These are phyloP conservation scores for Amphibolis antarctica DNA, from an alignment of 106 monocot genomes.

Conservation along the genomic window DNA sequence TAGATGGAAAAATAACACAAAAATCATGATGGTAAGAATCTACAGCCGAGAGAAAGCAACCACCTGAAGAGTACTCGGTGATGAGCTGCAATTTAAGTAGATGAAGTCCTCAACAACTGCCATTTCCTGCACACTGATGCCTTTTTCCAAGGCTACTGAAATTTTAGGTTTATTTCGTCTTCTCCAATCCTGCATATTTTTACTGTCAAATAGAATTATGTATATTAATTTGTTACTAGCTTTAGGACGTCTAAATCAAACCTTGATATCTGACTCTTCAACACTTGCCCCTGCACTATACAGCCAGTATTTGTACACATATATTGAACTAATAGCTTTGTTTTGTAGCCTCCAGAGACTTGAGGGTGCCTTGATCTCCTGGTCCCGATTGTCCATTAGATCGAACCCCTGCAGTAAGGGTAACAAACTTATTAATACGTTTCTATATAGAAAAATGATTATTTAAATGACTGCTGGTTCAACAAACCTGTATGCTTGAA, in stretches of 20 bases:
- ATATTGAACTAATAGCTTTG: slow-evolving; percentile 45
- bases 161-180: slow-evolving; percentile 32
- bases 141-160: slow-evolving; percentile 33
- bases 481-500: slow-evolving; percentile 78
- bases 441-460: not conserved
- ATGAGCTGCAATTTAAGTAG: slow-evolving; percentile 60
- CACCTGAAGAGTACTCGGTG: slow-evolving; percentile 75
- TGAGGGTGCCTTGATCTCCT: slow-evolving; percentile 49
- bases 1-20: not conserved
- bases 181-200: slow-evolving; percentile 57
- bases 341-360: slow-evolving; percentile 56
- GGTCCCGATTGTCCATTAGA: slow-evolving; percentile 27
- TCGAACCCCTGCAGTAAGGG: slow-evolving; percentile 57
- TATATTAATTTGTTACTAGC: not conserved
- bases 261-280: slow-evolving; percentile 78
- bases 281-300: slow-evolving; percentile 54
- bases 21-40: not conserved
- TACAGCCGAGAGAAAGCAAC: not conserved
- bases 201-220: slow-evolving; percentile 10
- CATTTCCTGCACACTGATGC: slow-evolving; percentile 56
- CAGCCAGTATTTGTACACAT: slow-evolving; percentile 52
- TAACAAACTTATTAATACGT: not conserved
- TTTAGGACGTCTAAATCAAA: slow-evolving; percentile 2
- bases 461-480: not conserved
- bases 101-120: slow-evolving; percentile 79